Conservation (phyloP, 2,329 filamentous ascomycete species). For the Lasiodiplodia sp. region DNA sequence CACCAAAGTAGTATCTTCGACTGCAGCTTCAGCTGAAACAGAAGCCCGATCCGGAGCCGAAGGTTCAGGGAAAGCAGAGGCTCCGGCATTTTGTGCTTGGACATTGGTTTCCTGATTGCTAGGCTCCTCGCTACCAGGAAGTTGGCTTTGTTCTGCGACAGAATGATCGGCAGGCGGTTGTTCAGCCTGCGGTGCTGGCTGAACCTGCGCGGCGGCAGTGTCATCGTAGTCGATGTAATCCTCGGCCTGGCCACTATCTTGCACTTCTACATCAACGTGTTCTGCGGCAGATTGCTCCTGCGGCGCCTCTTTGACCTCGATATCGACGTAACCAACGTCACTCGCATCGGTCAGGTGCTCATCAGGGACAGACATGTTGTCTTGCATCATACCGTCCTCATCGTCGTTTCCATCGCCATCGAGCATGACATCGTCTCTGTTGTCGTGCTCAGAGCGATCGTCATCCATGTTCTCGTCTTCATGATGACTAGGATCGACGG, state of each 20-base stretch:
- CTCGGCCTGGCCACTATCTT: slow-evolving; percentile 32
- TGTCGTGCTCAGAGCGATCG: slow-evolving; percentile 38
- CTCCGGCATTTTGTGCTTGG: not conserved
- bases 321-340: slow-evolving; percentile 30
- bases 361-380: slow-evolving; percentile 30
- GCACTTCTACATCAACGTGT: slow-evolving; percentile 31
- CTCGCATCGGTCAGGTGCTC: slow-evolving; percentile 33
- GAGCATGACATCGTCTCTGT: slow-evolving; percentile 48
- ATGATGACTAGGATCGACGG: slow-evolving; percentile 37
- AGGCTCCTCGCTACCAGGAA: not conserved
- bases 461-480: slow-evolving; percentile 65
- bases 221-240: slow-evolving; percentile 31
- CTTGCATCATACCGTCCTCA: slow-evolving; percentile 31
- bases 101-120: not conserved
- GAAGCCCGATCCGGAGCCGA: not conserved
- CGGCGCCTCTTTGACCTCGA: slow-evolving; percentile 22
- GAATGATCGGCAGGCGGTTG: not conserved
- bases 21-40: slow-evolving; percentile 3
- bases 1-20: not conserved
- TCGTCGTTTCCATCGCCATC: slow-evolving; percentile 40
- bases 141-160: not conserved
- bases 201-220: slow-evolving; percentile 15
- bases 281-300: slow-evolving; percentile 4
- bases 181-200: not conserved
- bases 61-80: not conserved